Evolutionary conservation across 768 basidiomycete genomes (phyloP).

Genomic region (Boletus sp.): DNA sequence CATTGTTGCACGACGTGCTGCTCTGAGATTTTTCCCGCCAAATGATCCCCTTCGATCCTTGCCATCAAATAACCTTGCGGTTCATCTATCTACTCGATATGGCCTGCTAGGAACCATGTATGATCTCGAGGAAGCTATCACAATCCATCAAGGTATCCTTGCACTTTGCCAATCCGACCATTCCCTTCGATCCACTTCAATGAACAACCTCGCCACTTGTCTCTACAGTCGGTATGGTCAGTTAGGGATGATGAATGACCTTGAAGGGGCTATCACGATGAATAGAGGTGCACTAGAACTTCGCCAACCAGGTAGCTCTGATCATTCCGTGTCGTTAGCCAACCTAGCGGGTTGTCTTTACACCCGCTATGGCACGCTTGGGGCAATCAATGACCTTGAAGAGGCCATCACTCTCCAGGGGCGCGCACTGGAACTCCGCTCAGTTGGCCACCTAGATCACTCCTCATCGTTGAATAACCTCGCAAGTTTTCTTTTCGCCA

Average conservation of each 20-base stretch:
- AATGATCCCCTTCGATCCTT: not conserved
- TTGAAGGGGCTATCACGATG: not conserved
- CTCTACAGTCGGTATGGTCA: not conserved
- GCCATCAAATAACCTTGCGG: not conserved
- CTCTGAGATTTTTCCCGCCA: not conserved
- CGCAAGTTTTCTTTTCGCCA: constrained; percentile 7
- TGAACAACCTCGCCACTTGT: not conserved
- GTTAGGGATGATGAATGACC: not conserved
- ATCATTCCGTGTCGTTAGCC: not conserved
- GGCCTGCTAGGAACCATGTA: not conserved
- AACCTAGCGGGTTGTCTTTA: constrained; percentile 1
- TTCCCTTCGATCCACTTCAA: not conserved
- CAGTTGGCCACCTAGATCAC: constrained; percentile 9
- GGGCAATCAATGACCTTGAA: constrained; percentile 11
- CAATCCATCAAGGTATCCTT: not conserved
- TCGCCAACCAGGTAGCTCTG: not conserved
- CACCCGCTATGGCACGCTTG: not conserved
- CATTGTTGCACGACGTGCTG: constrained; percentile 10
- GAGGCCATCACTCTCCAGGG: constrained; percentile 13
- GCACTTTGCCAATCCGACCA: not conserved
- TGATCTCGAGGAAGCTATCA: not conserved
- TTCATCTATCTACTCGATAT: not conserved
- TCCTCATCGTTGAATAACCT: constrained; percentile 14
- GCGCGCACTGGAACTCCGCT: constrained; percentile 5
- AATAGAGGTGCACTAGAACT: not conserved